Conservation (phyloP, 257 asterid genomes). For the Plantago elongata region DNA sequence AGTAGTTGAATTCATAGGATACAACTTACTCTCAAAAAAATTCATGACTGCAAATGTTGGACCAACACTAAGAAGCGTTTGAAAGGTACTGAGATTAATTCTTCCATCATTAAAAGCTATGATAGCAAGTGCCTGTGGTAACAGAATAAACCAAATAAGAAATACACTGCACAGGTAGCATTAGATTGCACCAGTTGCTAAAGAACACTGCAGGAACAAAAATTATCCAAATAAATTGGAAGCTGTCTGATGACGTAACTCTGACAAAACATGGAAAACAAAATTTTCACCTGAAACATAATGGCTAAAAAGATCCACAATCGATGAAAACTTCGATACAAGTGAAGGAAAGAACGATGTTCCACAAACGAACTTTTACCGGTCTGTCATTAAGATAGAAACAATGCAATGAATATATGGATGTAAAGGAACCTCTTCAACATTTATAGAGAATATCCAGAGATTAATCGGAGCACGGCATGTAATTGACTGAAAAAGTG, state of each 20-base stretch:
- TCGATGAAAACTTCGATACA: constrained; percentile 96
- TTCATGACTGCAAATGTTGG: constrained; percentile 89
- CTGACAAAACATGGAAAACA: neutral
- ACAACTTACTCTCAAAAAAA: constrained; percentile 67
- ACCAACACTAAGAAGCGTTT: constrained; percentile 72
- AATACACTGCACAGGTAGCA: constrained; percentile 4
- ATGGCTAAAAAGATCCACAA: constrained; percentile 84
- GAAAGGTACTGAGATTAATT: constrained; percentile 64
- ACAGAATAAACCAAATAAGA: constrained; percentile 16
- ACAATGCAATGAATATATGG: neutral
- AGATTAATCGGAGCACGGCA: neutral
- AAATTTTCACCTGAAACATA: constrained; percentile 83
- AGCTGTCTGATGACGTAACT: too few species aligned
- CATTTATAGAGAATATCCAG: neutral
- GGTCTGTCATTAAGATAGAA: constrained; percentile 45
- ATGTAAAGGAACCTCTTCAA: neutral
- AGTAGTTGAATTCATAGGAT: constrained; percentile 7
- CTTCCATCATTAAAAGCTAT: constrained; percentile 71
- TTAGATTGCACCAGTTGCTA: constrained; percentile 13
- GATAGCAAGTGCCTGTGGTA: constrained; percentile 69
- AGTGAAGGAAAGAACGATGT: constrained; percentile 92
- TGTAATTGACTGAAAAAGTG: neutral
- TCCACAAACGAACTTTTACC: constrained; percentile 95
- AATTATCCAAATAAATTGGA: too few species aligned
- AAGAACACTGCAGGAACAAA: constrained; percentile 2